Evolutionary conservation across 352 stramenopile species (phyloP).

Genomic region (Globisporangium abappressorium): DNA sequence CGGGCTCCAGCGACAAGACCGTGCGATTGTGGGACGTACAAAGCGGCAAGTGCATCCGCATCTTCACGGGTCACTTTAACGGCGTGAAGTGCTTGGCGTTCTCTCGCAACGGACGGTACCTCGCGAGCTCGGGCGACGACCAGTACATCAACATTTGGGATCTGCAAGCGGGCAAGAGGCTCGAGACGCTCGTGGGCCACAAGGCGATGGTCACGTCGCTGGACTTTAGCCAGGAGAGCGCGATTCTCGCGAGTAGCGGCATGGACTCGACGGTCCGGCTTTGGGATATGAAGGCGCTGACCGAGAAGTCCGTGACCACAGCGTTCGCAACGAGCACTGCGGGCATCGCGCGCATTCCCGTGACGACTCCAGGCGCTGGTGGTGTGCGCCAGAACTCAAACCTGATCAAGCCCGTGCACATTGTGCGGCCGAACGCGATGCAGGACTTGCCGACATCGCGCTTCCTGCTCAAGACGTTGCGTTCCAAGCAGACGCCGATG

Average conservation of each 20-base stretch:
- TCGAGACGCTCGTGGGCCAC: constrained; percentile 82
- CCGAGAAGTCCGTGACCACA: constrained; percentile 40
- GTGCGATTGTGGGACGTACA: constrained; percentile 94
- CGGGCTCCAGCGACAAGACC: constrained; percentile 93
- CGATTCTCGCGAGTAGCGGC: constrained; percentile 67
- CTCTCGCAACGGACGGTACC: constrained; percentile 88
- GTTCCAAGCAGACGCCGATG: constrained; percentile 84
- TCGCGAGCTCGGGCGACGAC: constrained; percentile 82
- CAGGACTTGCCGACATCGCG: constrained; percentile 62
- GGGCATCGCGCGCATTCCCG: constrained; percentile 33
- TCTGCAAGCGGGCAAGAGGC: constrained; percentile 83
- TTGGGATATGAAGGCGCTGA: constrained; percentile 83
- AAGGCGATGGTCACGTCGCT: constrained; percentile 73
- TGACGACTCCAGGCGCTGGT: constrained; percentile 16
- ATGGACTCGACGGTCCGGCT: constrained; percentile 79
- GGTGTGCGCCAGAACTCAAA: constrained; percentile 18
- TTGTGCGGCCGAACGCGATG: constrained; percentile 47
- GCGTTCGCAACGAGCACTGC: constrained; percentile 16
- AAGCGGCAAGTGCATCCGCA: constrained; percentile 88
- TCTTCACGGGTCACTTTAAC: constrained; percentile 90
- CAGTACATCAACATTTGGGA: constrained; percentile 94
- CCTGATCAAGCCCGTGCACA: constrained; percentile 55
- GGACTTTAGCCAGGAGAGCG: constrained; percentile 76
- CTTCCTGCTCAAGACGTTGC: constrained; percentile 81
- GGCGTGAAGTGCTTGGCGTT: constrained; percentile 89